These are phyloP conservation scores for Penicillium antarcticum DNA, from an alignment of 495 filamentous ascomycete species.

Conservation along the genomic window DNA sequence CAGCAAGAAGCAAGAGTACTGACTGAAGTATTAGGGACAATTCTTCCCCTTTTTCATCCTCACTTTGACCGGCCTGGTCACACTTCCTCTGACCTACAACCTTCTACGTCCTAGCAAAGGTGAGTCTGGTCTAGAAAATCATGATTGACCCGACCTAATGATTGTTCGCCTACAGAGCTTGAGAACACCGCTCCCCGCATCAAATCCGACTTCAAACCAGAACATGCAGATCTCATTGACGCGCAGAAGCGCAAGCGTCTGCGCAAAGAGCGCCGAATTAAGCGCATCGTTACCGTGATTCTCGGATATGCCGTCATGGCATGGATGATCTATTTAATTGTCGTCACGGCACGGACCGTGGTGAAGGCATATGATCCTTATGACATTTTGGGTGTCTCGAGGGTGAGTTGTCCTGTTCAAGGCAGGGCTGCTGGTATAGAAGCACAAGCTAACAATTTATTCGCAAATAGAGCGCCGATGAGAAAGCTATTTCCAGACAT, in stretches of 20 bases:
- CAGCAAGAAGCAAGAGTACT: not conserved
- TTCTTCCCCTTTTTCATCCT: slow-evolving; percentile 99
- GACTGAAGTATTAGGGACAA: slow-evolving; percentile 61
- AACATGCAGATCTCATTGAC: slow-evolving; percentile 80
- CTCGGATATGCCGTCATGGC: slow-evolving; percentile 81
- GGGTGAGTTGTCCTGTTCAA: slow-evolving; percentile 46
- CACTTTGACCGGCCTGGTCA: slow-evolving; percentile 82
- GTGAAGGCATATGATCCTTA: slow-evolving; percentile 95
- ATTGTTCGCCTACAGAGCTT: slow-evolving; percentile 41
- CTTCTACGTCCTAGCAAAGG: slow-evolving; percentile 75
- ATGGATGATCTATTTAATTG: slow-evolving; percentile 89
- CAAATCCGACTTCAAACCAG: slow-evolving; percentile 73
- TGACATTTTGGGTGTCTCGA: slow-evolving; percentile 81
- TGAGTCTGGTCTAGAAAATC: slow-evolving; percentile 29
- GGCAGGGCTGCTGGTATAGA: not conserved
- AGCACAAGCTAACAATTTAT: not conserved
- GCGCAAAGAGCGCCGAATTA: slow-evolving; percentile 83
- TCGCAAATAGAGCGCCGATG: slow-evolving; percentile 62
- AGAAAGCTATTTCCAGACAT: slow-evolving; percentile 84
- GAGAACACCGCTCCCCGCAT: slow-evolving; percentile 67
- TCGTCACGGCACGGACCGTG: slow-evolving; percentile 66
- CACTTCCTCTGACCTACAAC: slow-evolving; percentile 85
- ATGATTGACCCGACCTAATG: not conserved
- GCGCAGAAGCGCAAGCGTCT: slow-evolving; percentile 81
- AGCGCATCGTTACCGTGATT: slow-evolving; percentile 74